Evolutionary conservation across 352 stramenopile species (phyloP).

Genomic region (Phytophthora vignae): DNA sequence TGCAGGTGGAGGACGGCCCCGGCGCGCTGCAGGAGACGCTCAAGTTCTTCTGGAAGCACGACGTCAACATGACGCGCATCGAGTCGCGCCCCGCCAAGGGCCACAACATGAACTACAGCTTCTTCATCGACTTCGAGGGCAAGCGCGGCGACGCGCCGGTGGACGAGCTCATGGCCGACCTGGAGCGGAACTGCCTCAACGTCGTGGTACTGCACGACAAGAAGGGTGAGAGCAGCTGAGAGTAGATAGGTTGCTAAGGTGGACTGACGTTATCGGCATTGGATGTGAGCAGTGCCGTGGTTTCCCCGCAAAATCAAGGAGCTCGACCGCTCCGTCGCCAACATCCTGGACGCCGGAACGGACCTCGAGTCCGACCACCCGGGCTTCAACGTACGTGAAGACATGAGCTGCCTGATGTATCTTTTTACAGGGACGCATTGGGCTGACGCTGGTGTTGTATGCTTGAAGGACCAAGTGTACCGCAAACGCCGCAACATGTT

Average conservation of each 20-base stretch:
- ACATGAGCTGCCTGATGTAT: no score
- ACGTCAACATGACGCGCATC: constrained; percentile 97
- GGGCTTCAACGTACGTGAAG: constrained; percentile 89
- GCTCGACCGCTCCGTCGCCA: constrained; percentile 76
- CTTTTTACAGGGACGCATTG: no score
- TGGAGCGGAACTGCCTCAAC: constrained; percentile 89
- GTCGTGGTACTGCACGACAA: constrained; percentile 95
- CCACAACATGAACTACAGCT: constrained; percentile 89
- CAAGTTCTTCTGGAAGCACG: constrained; percentile 97
- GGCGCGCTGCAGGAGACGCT: constrained; percentile 95
- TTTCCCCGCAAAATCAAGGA: constrained; percentile 89
- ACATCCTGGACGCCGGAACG: constrained; percentile 95
- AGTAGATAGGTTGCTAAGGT: neutral
- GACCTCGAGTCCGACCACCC: constrained; percentile 95
- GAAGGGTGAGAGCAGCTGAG: constrained; percentile 61
- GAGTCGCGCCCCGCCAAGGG: constrained; percentile 93
- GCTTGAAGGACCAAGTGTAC: constrained; percentile 88
- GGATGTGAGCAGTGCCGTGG: constrained; percentile 65
- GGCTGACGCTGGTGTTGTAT: neutral
- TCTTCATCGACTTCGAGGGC: constrained; percentile 95
- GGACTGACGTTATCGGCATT: constrained; percentile 1
- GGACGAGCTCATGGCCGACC: constrained; percentile 86
- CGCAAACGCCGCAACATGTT: constrained; percentile 89
- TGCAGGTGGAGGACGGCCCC: constrained; percentile 78
- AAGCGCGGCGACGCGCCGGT: constrained; percentile 80